Evolutionary conservation across 2,329 filamentous ascomycete species (phyloP), one percentile per base, ranked within the genome.

Genomic region (Colletotrichum scovillei): DNA sequence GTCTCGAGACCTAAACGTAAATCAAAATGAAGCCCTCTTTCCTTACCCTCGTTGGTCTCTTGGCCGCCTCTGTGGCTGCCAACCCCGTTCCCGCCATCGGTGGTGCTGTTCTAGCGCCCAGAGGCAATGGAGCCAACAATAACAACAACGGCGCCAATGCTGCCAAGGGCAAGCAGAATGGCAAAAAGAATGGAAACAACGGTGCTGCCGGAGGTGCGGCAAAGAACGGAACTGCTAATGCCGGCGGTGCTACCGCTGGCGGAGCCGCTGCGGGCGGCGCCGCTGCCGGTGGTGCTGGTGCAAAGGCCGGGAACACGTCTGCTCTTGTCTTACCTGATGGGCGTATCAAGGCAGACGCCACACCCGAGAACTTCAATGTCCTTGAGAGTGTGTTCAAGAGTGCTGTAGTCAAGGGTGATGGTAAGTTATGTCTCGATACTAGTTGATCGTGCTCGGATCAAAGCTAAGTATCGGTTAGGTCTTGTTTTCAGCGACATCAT

Each of bases 351-450:
- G 67, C 73, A n/a, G 72, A 73, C 30, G 75, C 74, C 0, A 73
- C 70, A 0, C 42, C 73, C 16, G 72, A 72, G 38, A 73, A 69
- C 59, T 78, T 78, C 76, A 77, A 78, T 57, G 75, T 77, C 5
- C 57, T 76, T 1, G 75, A 58, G 24, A 75, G 72, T 24, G 70
- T 73, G 5, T 78, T 78, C 73, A 78, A 78, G 69, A 76, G 76
- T 28, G 77, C 76, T n/a, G 76, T 76, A 19, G 76, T 78, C 56
- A 78, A 78, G 66, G 77, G 76, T 65, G 76, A 78, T 52, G 77
- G 77, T 35, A 66, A 46, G 67, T 32, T 2, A 24, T 16, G 28
- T 5, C 32, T 24, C 24, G n/a, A n/a, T 22, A 3, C 32, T 35
- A 35, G 8, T 5, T 32, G 3, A 35, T 35, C 4, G 32, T 35